phyloP scores from a whole-genome alignment of 2,329 filamentous ascomycete species.

The Aspergillus sp. region DNA sequence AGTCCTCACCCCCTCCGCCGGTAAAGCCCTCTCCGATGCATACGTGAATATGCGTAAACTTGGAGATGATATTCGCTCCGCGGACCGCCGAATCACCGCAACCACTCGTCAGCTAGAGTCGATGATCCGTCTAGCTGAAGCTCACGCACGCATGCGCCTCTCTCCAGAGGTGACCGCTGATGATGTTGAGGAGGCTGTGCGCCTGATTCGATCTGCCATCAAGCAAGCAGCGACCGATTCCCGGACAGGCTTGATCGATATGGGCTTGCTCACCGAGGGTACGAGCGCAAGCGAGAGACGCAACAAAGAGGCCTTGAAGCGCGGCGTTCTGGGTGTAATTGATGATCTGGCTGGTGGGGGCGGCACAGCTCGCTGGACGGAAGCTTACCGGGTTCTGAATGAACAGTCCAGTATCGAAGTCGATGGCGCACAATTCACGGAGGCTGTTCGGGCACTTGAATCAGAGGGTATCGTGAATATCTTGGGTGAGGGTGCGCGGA shows the following conservation, averaged over 20 bases:
- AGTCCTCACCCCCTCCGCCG: conserved; percentile 73
- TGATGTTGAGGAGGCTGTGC: conserved; percentile 87
- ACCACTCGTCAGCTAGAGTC: conserved; percentile 95
- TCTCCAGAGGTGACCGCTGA: conserved; percentile 70
- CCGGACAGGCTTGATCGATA: conserved; percentile 88
- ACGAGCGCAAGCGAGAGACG: conserved; percentile 84
- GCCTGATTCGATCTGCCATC: conserved; percentile 87
- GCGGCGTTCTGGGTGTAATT: conserved; percentile 69
- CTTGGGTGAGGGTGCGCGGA: conserved; percentile 79
- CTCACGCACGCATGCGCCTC: conserved; percentile 96
- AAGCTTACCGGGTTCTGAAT: conserved; percentile 69
- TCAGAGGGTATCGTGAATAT: conserved; percentile 80
- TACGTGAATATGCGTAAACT: conserved; percentile 96
- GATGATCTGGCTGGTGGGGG: conserved; percentile 74
- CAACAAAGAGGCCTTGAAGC: conserved; percentile 79
- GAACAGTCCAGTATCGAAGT: conserved; percentile 70
- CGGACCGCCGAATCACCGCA: conserved; percentile 94
- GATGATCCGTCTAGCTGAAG: conserved; percentile 96
- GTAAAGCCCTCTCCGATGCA: conserved; percentile 77
- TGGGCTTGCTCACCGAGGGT: conserved; percentile 93
- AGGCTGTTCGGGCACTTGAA: conserved; percentile 77
- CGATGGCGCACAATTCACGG: conserved; percentile 77
- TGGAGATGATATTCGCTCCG: conserved; percentile 79
- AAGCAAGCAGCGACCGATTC: conserved; percentile 97
- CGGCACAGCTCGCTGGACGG: conserved; percentile 71